Evolutionary conservation across 108 stramenopile genomes (phyloP), one percentile per base, ranked within the genome.

Genomic region (Stephanodiscus triporus): DNA sequence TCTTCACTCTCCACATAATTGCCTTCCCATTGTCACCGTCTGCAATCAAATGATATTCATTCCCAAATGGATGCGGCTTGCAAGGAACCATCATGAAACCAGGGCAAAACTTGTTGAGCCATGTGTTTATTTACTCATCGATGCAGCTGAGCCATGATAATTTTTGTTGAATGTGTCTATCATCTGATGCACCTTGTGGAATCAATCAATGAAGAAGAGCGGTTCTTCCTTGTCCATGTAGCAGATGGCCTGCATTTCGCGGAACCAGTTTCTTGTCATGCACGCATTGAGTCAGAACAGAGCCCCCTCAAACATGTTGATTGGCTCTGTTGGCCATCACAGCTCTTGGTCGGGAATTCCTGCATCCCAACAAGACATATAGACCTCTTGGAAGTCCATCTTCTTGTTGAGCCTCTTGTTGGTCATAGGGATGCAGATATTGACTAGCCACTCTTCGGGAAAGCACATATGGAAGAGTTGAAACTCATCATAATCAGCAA

Each of bases 91-190:
- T 9, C 63, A 73, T 73, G 36, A 64, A 73, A 24, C 72, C 63
- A 24, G 72, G 72, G 54, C 64, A 64, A 56, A 24, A 49, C 63
- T 73, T 36, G 54, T 73, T 50, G 6, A 64, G 58, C 55, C 66
- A 68, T 4, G 43, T 1, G 22, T 20, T 64, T 65, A 80, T 74
- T 2, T 43, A 62, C 66, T 74, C 72, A 36, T 80, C 71, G 8
- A 80, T 37, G 36, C 72, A 73, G 8, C 1, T 40, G 3, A 67
- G 2, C 78, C 72, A 80, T 16, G 66, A 56, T 43, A 58, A 43
- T 80, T 36, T 13, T 73, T 36, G 37, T 80, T 80, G 38, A 49
- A 80, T 6, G 68, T 42, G 2, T 74, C 67, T 11, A 75, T 26
- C 61, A 80, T 62, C 24, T 74, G 29, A 27, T 68, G 48, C 13